Evolutionary conservation across 2,329 filamentous ascomycete species (phyloP).

Genomic region (Neospermospora avenae): DNA sequence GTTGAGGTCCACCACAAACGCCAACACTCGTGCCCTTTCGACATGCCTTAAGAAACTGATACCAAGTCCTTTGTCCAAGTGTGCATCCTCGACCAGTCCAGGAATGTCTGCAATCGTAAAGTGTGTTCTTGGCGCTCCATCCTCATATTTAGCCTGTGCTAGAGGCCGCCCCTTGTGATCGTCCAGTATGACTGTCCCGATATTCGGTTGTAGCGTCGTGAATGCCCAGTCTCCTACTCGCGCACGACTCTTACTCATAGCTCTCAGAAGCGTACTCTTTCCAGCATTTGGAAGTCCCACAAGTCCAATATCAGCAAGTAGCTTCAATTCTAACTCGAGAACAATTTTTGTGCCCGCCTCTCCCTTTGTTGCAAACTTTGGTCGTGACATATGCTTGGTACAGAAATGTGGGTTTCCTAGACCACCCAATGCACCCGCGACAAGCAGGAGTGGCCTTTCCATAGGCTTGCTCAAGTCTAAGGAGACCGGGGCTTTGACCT

Average conservation of each 20-base stretch:
- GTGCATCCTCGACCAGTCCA: constrained; percentile 86
- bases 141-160: constrained; percentile 41
- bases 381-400: constrained; percentile 68
- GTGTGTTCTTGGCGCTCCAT: constrained; percentile 61
- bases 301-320: constrained; percentile 90
- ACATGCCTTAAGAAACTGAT: constrained; percentile 92
- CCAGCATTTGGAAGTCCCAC: constrained; percentile 95
- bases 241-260: constrained; percentile 83
- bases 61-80: constrained; percentile 86
- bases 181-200: constrained; percentile 92
- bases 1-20: constrained; percentile 86
- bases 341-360: constrained; percentile 75
- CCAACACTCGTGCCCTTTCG: constrained; percentile 86
- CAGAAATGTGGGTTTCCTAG: constrained; percentile 93
- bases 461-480: constrained; percentile 75
- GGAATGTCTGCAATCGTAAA: constrained; percentile 97
- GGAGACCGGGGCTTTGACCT: constrained; percentile 69
- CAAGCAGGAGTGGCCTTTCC: constrained; percentile 78
- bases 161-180: constrained; percentile 73
- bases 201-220: constrained; percentile 91
- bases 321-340: constrained; percentile 86
- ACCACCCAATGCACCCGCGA: constrained; percentile 83
- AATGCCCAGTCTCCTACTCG: constrained; percentile 95
- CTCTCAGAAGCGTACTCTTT: constrained; percentile 87
- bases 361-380: constrained; percentile 85